phyloP scores from a whole-genome alignment of 2,329 filamentous ascomycete species.

The Aspergillus novofumigatus region DNA sequence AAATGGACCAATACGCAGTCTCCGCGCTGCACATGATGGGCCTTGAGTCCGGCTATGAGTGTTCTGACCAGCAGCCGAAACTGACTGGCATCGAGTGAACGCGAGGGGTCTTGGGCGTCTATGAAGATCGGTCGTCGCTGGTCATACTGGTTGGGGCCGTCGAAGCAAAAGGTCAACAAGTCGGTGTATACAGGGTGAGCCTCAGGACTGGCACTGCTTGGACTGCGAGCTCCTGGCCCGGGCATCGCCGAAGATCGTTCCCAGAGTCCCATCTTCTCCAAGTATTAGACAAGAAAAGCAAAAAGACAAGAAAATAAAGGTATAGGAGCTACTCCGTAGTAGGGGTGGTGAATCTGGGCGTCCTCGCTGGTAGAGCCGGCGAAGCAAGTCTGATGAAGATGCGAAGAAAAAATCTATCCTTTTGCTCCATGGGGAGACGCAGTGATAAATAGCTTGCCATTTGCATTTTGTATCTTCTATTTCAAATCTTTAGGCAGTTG shows the following conservation, averaged over 20 bases:
- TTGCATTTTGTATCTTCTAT: not conserved
- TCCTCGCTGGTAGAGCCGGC: not conserved
- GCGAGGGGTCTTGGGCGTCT: constrained; percentile 38
- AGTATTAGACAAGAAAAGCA: constrained; percentile 2
- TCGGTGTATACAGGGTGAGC: constrained; percentile 30
- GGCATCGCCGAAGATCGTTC: constrained; percentile 18
- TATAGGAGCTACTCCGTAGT: not conserved
- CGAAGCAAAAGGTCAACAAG: constrained; percentile 41
- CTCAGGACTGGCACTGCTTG: not conserved
- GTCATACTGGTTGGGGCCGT: constrained; percentile 31
- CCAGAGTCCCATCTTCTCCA: constrained; percentile 20
- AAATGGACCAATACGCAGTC: constrained; percentile 43
- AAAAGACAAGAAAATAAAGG: not conserved
- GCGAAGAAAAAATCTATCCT: not conserved
- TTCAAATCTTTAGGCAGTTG: not conserved
- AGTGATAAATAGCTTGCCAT: not conserved
- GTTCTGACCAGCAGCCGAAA: constrained; percentile 34
- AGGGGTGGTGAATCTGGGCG: not conserved
- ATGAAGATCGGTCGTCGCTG: constrained; percentile 39
- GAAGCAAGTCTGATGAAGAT: not conserved
- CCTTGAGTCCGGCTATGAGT: constrained; percentile 39
- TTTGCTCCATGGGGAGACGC: not conserved
- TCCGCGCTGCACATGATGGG: constrained; percentile 34
- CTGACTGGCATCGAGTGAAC: constrained; percentile 33
- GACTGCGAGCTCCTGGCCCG: constrained; percentile 4